Base-by-base conservation (phyloP, 352 stramenopile species). In the Pythium rhizo-oryzae region DNA sequence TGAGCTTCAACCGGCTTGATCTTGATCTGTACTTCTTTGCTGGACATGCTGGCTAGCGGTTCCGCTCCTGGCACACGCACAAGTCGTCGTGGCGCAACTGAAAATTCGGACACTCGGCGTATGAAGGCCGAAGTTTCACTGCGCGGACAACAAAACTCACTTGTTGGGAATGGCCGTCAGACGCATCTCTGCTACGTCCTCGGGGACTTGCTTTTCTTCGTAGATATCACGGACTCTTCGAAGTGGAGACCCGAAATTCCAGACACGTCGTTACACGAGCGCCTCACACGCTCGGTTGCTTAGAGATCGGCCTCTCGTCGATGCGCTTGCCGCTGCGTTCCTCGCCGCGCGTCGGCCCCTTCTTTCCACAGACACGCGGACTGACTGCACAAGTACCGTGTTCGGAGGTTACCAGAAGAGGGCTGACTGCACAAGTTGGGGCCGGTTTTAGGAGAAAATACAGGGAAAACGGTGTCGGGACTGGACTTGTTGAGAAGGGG, bases 381-480 rank as follows among this genome's bases (percentile, higher is more conserved):
- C n/a, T 50, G 43, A 50, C 43, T 21, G 43, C 13, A 50, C 43
- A 50, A 50, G 41, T 47, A n/a, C 41, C 13, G 28, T 33, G 28
- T 33, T 33, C 28, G 28, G 28, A 33, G 2, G 28, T n/a, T n/a
- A n/a, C n/a, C n/a, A n/a, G n/a, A n/a, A n/a, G 28, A 6, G 28
- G 28, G 41, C 18, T 47, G 41, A 47, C 41, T 47, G 41, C 41
- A 47, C 41, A 47, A 47, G 41, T 56, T 33, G 21, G 16, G 16
- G 28, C 12, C 50, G 50, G 50, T 56, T 56, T 30, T 49, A 59
- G 53, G n/a, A 59, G 53, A 23, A 30, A 39, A 18, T 28, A 59
- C 9, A 25, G 16, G 21, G 16, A 47, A 47, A 25, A 47, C 41
- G 41, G 12, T 47, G 13, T 47, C 13, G 18, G 18, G 41, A 47